phyloP scores from a whole-genome alignment of 2,329 filamentous ascomycete species.

The Apiospora malaysiana region DNA sequence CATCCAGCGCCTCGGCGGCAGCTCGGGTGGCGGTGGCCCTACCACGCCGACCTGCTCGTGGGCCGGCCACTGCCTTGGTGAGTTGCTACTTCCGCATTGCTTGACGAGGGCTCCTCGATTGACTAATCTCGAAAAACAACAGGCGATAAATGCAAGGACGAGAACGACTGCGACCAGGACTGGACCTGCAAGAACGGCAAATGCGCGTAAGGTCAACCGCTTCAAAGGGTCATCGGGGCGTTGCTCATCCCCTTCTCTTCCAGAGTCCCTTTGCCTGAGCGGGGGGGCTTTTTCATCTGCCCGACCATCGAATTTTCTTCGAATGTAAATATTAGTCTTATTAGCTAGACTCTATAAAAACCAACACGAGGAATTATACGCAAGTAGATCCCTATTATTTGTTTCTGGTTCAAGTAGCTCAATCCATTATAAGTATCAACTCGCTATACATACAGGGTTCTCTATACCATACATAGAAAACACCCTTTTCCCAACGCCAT shows the following conservation, averaged over 20 bases:
- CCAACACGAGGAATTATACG: neutral
- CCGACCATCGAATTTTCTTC: neutral
- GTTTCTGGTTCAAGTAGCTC: neutral
- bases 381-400: neutral
- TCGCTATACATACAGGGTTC: constrained; percentile 4
- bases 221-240: too few species aligned
- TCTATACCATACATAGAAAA: neutral
- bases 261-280: neutral
- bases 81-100: neutral
- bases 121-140: neutral
- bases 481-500: neutral
- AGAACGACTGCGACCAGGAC: constrained; percentile 13
- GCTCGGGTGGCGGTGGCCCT: neutral
- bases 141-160: constrained; percentile 4
- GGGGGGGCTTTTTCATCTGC: neutral
- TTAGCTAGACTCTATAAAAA: neutral
- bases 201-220: neutral
- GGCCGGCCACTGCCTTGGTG: neutral
- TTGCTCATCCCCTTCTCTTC: too few species aligned
- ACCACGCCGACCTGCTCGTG: constrained; percentile 6
- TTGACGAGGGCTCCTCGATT: neutral
- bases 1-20: constrained; percentile 44
- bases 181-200: constrained; percentile 8
- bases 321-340: neutral
- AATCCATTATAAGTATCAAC: neutral